Evolutionary conservation across 2,329 filamentous ascomycete genomes (phyloP), one percentile per base, ranked within the genome.

Genomic region (Graphium sp.): DNA sequence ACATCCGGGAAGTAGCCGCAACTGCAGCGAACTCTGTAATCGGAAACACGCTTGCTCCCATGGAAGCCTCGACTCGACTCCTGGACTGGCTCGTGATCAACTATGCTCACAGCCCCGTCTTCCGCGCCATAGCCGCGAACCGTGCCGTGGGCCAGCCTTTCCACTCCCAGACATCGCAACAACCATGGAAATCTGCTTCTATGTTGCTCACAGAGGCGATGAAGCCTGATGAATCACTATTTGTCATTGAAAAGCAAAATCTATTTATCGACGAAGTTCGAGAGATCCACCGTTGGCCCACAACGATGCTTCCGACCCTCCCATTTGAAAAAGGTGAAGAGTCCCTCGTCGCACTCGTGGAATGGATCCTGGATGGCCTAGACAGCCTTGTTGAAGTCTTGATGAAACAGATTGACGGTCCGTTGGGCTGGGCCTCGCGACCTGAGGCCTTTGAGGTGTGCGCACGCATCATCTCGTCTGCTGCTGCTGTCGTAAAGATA

Each of bases 171-270:
- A 37, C 14, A 19, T 19, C 18, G 25, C 27, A 25, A 32, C 30
- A 29, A 28, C 25, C 22, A 27, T 36, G 34, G 43, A 23, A 38
- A 5, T 28, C 53, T 0, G 53, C 56, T 0, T 42, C 43, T 15
- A 28, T 39, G 2, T 55, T 62, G 32, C 51, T 74, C 13, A 35
- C 43, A 4, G 36, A 45, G 7, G 61, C 65, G 4, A 46, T 70
- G 41, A 49, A 53, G 31, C 56, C 63, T 39, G 67, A 81, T 43
- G 67, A 73, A 36, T 61, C 74, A 4, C 65, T 98, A 1, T 98
- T 98, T 46, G 75, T 68, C 1, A 65, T 83, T 32, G 89, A 98
- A 51, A 85, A 91, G 47, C 84, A 92, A 46, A 98, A 98, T 45
- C 62, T 94, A n/a, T 95, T 82, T 48, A 58, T 87, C 28, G 87